Base-by-base conservation (phyloP, 2,329 filamentous ascomycete genomes). In the Fusarium tjaetaba region DNA sequence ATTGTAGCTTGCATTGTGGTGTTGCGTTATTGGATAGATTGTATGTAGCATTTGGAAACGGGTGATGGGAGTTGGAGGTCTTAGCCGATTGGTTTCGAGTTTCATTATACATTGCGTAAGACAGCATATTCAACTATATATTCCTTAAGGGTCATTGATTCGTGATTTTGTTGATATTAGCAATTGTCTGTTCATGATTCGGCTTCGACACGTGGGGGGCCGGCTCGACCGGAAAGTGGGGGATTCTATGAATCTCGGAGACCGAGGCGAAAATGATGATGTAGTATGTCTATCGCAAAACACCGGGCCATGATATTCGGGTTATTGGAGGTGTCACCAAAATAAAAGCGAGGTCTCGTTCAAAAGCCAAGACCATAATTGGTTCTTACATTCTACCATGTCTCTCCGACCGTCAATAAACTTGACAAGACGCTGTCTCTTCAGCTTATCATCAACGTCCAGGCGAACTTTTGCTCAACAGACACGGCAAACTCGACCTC, bases 141-240 rank as follows among this genome's bases (percentile, higher is more conserved):
- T 59, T 42, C 24, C 36, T 39, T 13, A 18, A 36, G 13, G 22
- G n/a, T 41, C 11, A 5, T 34, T 51, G 11, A 34, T 24, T 32
- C 14, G 28, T 42, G 26, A 32, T 14, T 22, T 26, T 5, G 22
- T 58, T 67, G 10, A 24, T 15, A 10, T 48, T 61, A 56, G 43
- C 53, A 76, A 73, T 73, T 28, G 34, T 38, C 36, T 39, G 43
- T 28, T 20, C 20, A 36, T 73, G 62, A 68, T 74, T 73, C 41
- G 68, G 55, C 61, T 48, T 67, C 42, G 46, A 57, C n/a, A 48
- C 46, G 43, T 59, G 70, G 75, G 71, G 73, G 71, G 36, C 66
- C 67, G 76, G 58, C 32, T 57, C 20, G 26, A 42, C 53, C 76
- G 73, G 76, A 45, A 75, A 76, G 75, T 77, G 76, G 76, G 74